Evolutionary conservation across 2,329 filamentous ascomycete genomes (phyloP).

Genomic region (Penicillium paneum): DNA sequence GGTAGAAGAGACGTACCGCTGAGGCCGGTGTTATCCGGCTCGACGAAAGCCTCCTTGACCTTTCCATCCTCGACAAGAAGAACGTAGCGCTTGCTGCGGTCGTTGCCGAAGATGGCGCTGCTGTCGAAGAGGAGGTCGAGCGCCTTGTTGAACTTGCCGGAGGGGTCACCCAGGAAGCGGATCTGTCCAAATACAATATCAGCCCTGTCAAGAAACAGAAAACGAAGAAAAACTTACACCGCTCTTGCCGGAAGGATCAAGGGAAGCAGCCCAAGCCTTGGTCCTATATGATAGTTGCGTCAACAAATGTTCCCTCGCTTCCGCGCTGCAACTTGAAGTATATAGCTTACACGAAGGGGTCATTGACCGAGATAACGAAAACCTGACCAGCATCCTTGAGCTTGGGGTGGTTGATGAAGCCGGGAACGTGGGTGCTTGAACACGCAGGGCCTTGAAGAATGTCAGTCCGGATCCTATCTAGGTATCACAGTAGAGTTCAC

Average conservation of each 20-base stretch:
- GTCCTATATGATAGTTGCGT: conserved; percentile 55
- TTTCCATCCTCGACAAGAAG: conserved; percentile 80
- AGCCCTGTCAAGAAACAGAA: background rate
- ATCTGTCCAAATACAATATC: conserved; percentile 54
- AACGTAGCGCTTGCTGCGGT: conserved; percentile 83
- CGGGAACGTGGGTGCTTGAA: conserved; percentile 72
- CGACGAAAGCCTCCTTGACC: conserved; percentile 75
- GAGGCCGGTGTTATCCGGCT: conserved; percentile 83
- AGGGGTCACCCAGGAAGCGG: conserved; percentile 82
- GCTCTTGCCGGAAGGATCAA: conserved; percentile 71
- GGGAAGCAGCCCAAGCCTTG: conserved; percentile 78
- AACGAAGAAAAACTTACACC: conserved; percentile 60
- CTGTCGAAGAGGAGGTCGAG: conserved; percentile 81
- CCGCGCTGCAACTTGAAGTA: background rate
- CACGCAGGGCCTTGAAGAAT: conserved; percentile 54
- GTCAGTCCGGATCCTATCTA: conserved; percentile 9
- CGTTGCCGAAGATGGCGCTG: conserved; percentile 73
- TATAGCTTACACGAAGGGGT: conserved; percentile 78
- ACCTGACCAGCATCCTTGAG: conserved; percentile 78
- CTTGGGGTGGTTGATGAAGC: conserved; percentile 76
- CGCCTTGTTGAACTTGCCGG: conserved; percentile 74
- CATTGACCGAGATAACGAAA: conserved; percentile 90
- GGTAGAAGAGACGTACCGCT: conserved; percentile 54
- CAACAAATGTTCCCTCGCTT: conserved; percentile 4
- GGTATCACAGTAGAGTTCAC: conserved; percentile 23